Evolutionary conservation across 768 basidiomycete species (phyloP), one percentile per base, ranked within the genome.

Genomic region (Lactifluus pinguis): DNA sequence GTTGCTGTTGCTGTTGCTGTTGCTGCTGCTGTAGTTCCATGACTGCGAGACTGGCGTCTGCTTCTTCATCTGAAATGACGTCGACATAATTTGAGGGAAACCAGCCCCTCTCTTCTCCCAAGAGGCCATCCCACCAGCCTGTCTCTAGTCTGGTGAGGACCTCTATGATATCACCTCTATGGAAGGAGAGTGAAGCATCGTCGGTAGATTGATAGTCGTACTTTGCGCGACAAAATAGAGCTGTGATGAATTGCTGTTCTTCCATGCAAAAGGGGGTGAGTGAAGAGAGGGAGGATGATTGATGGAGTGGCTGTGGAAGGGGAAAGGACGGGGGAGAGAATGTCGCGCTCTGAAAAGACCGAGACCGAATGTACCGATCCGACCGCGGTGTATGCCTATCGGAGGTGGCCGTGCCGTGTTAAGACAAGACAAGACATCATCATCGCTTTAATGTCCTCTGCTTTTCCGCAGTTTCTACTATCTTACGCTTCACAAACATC

Each of bases 71-170:
- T 29, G 83, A 80, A 58, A 98, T 84, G 49, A 82, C 70, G 50
- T 78, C 75, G 49, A 97, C 94, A 76, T 97, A 98, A 76, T 98
- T 99, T 66, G 89, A 92, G 21, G 95, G 95, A 73, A 99, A 95
- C 92, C 92, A 95, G 59, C 95, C 95, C 53, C 95, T 84, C 71
- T 89, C 87, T 57, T 91, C 89, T 51, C 85, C 83, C 21, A 97
- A 79, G 61, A 97, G 76, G 5, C 95, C 95, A 72, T 99, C 95
- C 97, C 95, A 98, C 95, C 95, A 99, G 15, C 95, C 95, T 5
- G 90, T 90, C 41, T 91, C 89, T 57, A 98, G 84, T 67, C 86
- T 87, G 11, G 88, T 90, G 55, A 95, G 79, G 61, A 98, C 92
- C 72, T 98, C 92, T 65, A 99, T 97, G 66, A 98, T 81, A 70